Evolutionary conservation across 305 asterid species (phyloP).

Genomic region (Solanum hybrid): DNA sequence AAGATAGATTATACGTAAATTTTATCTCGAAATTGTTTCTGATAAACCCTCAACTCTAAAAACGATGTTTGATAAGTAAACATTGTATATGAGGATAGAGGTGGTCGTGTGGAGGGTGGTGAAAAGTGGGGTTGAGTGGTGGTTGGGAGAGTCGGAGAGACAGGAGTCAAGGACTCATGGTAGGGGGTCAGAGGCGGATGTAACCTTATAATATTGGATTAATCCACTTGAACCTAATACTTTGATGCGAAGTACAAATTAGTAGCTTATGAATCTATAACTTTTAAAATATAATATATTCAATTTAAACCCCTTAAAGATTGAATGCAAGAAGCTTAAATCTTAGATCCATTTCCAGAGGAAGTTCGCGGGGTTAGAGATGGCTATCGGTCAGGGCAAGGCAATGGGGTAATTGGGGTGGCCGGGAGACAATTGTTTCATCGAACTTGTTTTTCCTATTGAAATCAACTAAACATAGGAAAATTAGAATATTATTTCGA

Average conservation of each 20-base stretch:
- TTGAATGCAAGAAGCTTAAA: too few species aligned
- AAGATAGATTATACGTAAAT: background rate
- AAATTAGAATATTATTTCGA: background rate
- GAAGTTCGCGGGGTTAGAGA: background rate
- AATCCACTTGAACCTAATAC: background rate
- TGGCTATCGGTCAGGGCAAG: rapidly evolving
- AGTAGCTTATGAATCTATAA: background rate
- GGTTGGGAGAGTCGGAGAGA: background rate
- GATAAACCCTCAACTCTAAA: background rate
- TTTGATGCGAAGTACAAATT: background rate
- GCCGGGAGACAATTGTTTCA: background rate
- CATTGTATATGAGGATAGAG: background rate
- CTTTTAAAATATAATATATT: background rate
- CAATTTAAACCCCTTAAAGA: too few species aligned
- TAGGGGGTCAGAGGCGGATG: background rate
- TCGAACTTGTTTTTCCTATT: background rate
- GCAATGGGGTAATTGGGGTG: background rate
- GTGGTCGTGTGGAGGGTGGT: background rate
- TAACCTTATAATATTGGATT: background rate
- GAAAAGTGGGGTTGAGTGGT: background rate
- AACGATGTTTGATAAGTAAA: background rate
- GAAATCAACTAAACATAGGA: too few species aligned
- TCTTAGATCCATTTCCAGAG: too few species aligned
- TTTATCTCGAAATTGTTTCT: background rate
- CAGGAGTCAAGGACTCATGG: background rate